phyloP scores from a whole-genome alignment of 1,284 basidiomycete species.

The Malassezia caprae region DNA sequence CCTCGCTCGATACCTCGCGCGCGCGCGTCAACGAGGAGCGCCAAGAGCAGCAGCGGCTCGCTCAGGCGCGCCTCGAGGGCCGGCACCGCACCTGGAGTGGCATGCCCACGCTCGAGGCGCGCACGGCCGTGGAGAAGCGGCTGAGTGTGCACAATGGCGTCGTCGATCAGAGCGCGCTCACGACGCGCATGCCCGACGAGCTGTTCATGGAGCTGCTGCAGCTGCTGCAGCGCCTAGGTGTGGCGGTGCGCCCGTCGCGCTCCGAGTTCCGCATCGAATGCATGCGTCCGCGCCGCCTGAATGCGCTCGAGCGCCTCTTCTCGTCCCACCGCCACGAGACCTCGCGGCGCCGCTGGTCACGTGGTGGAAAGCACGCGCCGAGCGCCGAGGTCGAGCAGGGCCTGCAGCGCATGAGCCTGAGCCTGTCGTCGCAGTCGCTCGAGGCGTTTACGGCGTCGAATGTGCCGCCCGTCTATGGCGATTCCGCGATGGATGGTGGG shows the following conservation, averaged over 20 bases:
- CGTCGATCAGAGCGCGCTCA: conserved; percentile 82
- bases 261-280: conserved; percentile 52
- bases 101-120: conserved; percentile 1
- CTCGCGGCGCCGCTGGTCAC: conserved; percentile 6
- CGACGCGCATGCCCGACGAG: conserved; percentile 68
- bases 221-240: conserved; percentile 76
- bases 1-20: neutral
- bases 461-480: conserved; percentile 36
- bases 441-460: conserved; percentile 2
- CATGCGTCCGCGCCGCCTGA: conserved; percentile 33
- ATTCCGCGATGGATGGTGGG: conserved; percentile 35
- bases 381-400: conserved; percentile 13
- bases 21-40: neutral
- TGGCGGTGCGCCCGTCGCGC: conserved; percentile 72
- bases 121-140: conserved; percentile 1
- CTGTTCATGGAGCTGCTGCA: conserved; percentile 74
- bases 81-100: conserved; percentile 9
- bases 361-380: conserved; percentile 3
- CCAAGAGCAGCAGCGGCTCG: conserved; percentile 1
- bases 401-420: conserved; percentile 9
- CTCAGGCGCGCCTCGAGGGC: conserved; percentile 2
- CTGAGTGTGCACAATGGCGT: conserved; percentile 81
- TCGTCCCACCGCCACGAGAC: neutral
- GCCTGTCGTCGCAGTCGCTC: conserved; percentile 9
- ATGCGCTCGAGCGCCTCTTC: conserved; percentile 7